These are phyloP conservation scores for Ziziphus jujuba DNA, from an alignment of 306 rosid species.

Conservation along the genomic window DNA sequence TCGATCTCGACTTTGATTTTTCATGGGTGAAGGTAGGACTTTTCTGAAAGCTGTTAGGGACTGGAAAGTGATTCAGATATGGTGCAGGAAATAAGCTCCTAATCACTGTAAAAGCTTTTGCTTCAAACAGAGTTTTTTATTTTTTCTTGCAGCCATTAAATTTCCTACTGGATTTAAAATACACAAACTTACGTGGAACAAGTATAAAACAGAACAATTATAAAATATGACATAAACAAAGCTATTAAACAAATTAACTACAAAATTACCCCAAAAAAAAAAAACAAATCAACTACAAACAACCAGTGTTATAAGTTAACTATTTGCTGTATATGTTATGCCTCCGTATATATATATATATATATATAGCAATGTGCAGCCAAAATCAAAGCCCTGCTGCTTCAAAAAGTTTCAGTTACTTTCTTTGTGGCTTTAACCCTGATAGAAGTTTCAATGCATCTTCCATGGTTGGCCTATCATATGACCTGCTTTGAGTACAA, in stretches of 20 bases:
- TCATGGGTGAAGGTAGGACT: neutral
- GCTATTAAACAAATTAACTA: slow-evolving; percentile 28
- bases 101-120: neutral
- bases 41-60: neutral
- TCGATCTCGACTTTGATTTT: neutral
- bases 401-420: slow-evolving; percentile 30
- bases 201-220: slow-evolving; percentile 14
- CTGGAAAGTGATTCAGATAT: neutral
- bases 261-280: too few species aligned
- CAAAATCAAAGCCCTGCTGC: slow-evolving; percentile 27
- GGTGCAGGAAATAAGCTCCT: neutral
- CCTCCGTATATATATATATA: neutral
- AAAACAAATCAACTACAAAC: slow-evolving; percentile 51
- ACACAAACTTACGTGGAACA: slow-evolving; percentile 4
- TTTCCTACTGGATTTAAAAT: neutral
- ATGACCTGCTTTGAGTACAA: slow-evolving; percentile 64
- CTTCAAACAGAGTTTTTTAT: neutral
- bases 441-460: slow-evolving; percentile 67
- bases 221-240: slow-evolving; percentile 30
- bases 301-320: slow-evolving; percentile 32
- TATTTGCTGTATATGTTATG: slow-evolving; percentile 28
- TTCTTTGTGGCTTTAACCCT: slow-evolving; percentile 41
- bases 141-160: neutral
- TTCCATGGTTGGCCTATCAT: slow-evolving; percentile 73
- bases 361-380: slow-evolving; percentile 21